Percentiles rank a stretch among this genome's conserved stretches.
Evolutionary conservation across 164 flowering plant species (phyloP).

Genomic region (Piper longum): DNA sequence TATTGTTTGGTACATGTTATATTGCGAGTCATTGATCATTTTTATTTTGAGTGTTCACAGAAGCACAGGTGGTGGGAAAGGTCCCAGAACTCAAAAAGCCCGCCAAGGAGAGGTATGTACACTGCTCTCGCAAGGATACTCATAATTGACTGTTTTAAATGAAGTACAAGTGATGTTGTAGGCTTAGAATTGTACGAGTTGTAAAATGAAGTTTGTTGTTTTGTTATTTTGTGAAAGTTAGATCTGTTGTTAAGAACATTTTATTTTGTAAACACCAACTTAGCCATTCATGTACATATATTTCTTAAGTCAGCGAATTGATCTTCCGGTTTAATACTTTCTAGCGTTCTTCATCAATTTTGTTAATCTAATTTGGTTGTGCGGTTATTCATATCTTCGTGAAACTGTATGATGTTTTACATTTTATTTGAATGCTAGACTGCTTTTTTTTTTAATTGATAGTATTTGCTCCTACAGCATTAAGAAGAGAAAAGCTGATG

Average conservation of each 20-base stretch:
- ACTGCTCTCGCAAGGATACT: background rate
- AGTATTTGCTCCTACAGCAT: background rate
- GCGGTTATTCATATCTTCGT: too few species aligned
- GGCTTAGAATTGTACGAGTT: too few species aligned
- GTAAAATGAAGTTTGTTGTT: too few species aligned
- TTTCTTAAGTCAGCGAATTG: too few species aligned
- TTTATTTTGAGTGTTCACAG: constrained; percentile 14
- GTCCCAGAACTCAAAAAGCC: constrained; percentile 37
- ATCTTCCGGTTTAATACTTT: too few species aligned
- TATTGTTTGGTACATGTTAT: background rate
- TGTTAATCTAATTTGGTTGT: background rate
- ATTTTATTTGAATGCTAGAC: background rate
- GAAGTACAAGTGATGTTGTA: too few species aligned
- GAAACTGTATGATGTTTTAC: background rate
- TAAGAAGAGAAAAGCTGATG: constrained; percentile 29
- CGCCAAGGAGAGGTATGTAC: constrained; percentile 24
- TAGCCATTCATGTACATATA: background rate
- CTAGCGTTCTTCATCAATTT: too few species aligned
- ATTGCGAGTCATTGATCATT: background rate
- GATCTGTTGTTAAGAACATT: background rate
- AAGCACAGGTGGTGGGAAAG: constrained; percentile 53
- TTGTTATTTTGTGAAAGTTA: too few species aligned
- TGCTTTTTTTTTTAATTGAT: background rate
- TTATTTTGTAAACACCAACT: background rate
- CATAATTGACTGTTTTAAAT: too few species aligned